Conservation (phyloP, 2,329 filamentous ascomycete genomes). For the Huntiella moniliformis region DNA sequence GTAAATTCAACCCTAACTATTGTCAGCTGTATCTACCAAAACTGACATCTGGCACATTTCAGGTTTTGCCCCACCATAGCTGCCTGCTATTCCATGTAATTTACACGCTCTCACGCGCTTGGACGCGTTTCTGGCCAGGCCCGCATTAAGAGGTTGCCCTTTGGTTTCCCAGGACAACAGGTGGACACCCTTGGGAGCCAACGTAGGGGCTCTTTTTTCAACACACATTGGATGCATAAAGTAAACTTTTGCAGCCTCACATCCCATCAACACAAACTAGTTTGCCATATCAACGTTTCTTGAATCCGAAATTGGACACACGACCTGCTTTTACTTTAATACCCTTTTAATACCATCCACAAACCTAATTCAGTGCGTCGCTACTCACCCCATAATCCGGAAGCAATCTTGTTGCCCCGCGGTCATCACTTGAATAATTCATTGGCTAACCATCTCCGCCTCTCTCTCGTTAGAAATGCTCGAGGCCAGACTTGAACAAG, state of each 20-base stretch:
- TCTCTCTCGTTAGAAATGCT: slow-evolving; percentile 42
- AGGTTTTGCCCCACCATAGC: too few relatives aligned
- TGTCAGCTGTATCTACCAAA: too few relatives aligned
- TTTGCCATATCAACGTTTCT: not conserved
- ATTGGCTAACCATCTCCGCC: slow-evolving; percentile 4
- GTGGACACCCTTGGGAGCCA: not conserved
- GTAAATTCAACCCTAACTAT: too few relatives aligned
- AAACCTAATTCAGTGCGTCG: slow-evolving; percentile 8
- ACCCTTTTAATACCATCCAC: not conserved
- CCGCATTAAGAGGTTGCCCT: slow-evolving; percentile 7
- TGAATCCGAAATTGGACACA: not conserved
- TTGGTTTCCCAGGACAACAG: slow-evolving; percentile 4
- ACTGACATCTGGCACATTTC: too few relatives aligned
- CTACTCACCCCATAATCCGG: not conserved
- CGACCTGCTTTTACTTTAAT: not conserved
- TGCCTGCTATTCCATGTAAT: slow-evolving; percentile 3
- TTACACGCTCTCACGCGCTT: slow-evolving; percentile 7
- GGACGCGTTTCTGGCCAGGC: slow-evolving; percentile 3
- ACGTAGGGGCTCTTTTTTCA: not conserved
- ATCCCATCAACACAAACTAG: not conserved
- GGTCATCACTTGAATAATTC: not conserved
- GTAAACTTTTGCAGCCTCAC: slow-evolving; percentile 4
- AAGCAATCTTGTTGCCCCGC: not conserved
- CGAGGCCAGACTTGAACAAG: slow-evolving; percentile 94
- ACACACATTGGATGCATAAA: not conserved